phyloP scores from a whole-genome alignment of 208 protist genomes.

The Leishmania mexicana region DNA sequence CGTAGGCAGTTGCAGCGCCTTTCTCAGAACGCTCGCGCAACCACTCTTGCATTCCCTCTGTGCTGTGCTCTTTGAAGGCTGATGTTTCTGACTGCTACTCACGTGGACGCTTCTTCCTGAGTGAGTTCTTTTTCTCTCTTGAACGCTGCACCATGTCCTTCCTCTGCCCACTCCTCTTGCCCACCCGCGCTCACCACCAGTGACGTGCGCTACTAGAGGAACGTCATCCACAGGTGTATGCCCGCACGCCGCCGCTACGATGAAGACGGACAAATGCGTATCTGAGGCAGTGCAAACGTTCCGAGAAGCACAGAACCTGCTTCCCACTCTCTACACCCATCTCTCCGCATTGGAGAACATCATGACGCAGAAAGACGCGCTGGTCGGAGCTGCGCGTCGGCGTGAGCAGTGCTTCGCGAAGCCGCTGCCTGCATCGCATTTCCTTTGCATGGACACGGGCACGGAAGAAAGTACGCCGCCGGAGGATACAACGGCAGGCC shows the following conservation, averaged over 20 bases:
- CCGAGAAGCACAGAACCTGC: constrained; percentile 68
- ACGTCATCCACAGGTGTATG: background rate
- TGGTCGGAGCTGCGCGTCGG: constrained; percentile 53
- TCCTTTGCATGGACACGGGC: constrained; percentile 11
- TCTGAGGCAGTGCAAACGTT: constrained; percentile 55
- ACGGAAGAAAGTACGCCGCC: background rate
- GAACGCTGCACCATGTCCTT: background rate
- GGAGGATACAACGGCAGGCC: background rate
- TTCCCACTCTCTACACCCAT: constrained; percentile 44
- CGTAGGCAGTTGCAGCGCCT: background rate
- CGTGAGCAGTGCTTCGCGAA: constrained; percentile 27
- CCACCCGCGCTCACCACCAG: background rate
- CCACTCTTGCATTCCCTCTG: background rate
- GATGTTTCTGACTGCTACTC: background rate
- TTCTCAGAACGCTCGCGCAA: background rate
- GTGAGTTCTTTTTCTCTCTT: background rate
- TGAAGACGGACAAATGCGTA: constrained; percentile 19
- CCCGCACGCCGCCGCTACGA: background rate
- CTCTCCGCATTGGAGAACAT: constrained; percentile 61
- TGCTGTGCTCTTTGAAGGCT: background rate
- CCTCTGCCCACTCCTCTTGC: background rate
- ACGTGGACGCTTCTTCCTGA: background rate
- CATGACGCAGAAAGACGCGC: constrained; percentile 40
- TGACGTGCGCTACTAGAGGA: background rate
- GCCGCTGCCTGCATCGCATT: background rate